Percentiles rank a stretch among this genome's conserved stretches.
Conservation (phyloP, 768 basidiomycete species). For the Boletus patriciae region DNA sequence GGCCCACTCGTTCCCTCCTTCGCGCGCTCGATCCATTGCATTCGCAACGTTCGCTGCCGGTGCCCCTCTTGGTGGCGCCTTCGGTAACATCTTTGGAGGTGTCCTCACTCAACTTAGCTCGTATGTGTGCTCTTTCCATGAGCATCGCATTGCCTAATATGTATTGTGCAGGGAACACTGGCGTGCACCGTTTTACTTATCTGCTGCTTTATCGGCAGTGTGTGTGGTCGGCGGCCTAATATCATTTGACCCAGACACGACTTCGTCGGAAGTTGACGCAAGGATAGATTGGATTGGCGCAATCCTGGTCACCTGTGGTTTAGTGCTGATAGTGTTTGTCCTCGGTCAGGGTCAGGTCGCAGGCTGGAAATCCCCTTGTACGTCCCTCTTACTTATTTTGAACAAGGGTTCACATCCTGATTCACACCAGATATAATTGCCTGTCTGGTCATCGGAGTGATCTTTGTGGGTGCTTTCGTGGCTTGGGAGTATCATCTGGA, state of each 20-base stretch:
- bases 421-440: constrained; percentile 61
- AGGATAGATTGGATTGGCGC: constrained; percentile 81
- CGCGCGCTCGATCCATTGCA: constrained; percentile 65
- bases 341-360: constrained; percentile 67
- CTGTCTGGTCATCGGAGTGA: constrained; percentile 59
- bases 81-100: constrained; percentile 74
- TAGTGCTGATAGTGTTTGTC: constrained; percentile 71
- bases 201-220: constrained; percentile 54
- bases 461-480: constrained; percentile 57
- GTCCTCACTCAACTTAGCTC: constrained; percentile 55
- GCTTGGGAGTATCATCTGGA: constrained; percentile 69
- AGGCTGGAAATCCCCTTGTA: constrained; percentile 62
- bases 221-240: constrained; percentile 53
- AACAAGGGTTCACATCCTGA: constrained; percentile 24
- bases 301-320: constrained; percentile 57
- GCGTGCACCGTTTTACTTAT: constrained; percentile 65
- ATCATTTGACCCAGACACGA: constrained; percentile 60
- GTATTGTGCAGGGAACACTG: constrained; percentile 45
- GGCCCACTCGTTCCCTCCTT: constrained; percentile 72
- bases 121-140: constrained; percentile 26
- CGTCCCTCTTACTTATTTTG: constrained; percentile 15
- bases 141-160: neutral
- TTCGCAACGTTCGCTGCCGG: constrained; percentile 87
- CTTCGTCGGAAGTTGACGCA: constrained; percentile 39
- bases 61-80: constrained; percentile 73